Evolutionary conservation across 805 yeast genomes (phyloP).

Genomic region (Candida sonorensis): DNA sequence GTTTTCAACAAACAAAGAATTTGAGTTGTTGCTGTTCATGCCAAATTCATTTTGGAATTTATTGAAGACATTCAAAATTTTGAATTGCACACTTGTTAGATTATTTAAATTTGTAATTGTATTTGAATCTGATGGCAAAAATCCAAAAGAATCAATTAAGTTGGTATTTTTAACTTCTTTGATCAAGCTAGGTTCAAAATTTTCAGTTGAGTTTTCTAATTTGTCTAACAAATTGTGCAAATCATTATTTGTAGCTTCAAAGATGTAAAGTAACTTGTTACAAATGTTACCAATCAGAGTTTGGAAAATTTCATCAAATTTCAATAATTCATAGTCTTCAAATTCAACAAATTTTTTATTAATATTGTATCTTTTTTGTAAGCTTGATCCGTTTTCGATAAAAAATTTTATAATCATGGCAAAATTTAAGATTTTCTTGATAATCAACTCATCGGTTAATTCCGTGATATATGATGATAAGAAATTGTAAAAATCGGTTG

Average conservation of each 20-base stretch:
- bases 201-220: background rate
- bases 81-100: constrained; percentile 38
- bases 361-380: constrained; percentile 21
- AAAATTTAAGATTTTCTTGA: constrained; percentile 37
- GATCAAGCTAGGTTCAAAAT: constrained; percentile 3
- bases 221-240: constrained; percentile 12
- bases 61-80: constrained; percentile 32
- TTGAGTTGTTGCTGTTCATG: too few species aligned
- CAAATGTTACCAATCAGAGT: constrained; percentile 23
- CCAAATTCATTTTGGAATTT: too few species aligned
- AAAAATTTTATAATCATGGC: constrained; percentile 53
- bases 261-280: constrained; percentile 19
- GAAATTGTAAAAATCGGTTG: constrained; percentile 55
- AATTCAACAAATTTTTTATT: constrained; percentile 32
- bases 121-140: constrained; percentile 60
- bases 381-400: constrained; percentile 32
- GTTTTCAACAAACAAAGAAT: too few species aligned
- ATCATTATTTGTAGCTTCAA: constrained; percentile 30
- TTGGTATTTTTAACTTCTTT: constrained; percentile 5
- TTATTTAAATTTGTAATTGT: constrained; percentile 52
- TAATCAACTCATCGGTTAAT: constrained; percentile 26
- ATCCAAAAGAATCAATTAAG: constrained; percentile 34
- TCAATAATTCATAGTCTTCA: constrained; percentile 35
- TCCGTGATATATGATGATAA: constrained; percentile 33
- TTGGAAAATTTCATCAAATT: constrained; percentile 28